Conservation (phyloP, 2,329 filamentous ascomycete species). For the Endothia cerciana region DNA sequence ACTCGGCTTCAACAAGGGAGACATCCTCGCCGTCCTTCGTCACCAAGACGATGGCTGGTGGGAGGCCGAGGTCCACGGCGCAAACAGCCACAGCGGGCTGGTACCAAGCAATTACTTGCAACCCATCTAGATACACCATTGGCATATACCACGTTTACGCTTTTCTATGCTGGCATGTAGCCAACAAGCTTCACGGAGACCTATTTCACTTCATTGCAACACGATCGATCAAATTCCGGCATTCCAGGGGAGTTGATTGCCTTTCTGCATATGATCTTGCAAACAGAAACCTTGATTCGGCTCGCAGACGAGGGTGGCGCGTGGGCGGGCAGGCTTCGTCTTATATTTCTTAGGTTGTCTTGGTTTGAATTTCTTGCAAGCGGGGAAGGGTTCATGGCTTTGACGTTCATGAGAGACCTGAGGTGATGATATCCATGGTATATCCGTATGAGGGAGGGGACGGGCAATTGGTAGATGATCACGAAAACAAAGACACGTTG, state of each 20-base stretch:
- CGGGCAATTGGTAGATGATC: conserved; percentile 4
- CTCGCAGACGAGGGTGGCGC: not conserved
- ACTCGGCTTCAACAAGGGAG: conserved; percentile 88
- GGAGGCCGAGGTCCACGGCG: conserved; percentile 90
- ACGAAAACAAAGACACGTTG: conserved; percentile 16
- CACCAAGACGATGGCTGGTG: conserved; percentile 99
- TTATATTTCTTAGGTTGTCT: conserved; percentile 5
- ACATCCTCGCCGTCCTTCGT: conserved; percentile 83
- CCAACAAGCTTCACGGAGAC: not conserved
- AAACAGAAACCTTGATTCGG: not conserved
- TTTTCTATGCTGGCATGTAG: not conserved
- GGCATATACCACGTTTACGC: not conserved
- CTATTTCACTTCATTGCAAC: conserved; percentile 1
- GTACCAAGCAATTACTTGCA: conserved; percentile 72
- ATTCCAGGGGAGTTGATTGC: conserved; percentile 12
- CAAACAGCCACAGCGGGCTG: conserved; percentile 61
- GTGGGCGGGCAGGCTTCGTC: not conserved
- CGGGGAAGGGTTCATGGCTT: conserved; percentile 14
- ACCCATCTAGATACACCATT: conserved; percentile 36
- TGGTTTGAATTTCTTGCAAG: conserved; percentile 8
- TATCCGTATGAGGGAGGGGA: conserved; percentile 18
- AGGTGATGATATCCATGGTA: conserved; percentile 10
- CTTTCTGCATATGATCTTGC: conserved; percentile 8
- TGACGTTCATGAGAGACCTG: conserved; percentile 17
- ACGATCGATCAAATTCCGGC: not conserved